These are phyloP conservation scores for Fusarium buharicum DNA, from an alignment of 2,329 filamentous ascomycete genomes.

Conservation along the genomic window DNA sequence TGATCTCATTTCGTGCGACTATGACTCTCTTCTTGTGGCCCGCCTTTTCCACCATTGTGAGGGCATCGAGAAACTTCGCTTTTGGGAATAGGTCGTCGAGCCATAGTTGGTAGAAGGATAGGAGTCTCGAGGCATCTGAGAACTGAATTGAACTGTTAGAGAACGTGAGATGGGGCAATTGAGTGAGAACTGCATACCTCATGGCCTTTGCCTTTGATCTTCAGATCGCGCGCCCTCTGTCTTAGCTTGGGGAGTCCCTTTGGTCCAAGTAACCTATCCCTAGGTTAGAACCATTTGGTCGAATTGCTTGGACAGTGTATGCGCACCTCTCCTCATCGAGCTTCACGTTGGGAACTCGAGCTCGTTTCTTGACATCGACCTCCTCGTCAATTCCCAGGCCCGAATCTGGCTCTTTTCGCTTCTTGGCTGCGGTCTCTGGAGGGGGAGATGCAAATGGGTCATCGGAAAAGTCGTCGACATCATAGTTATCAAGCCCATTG, in stretches of 20 bases:
- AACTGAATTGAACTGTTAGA: conserved; percentile 65
- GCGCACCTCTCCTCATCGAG: conserved; percentile 80
- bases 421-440: conserved; percentile 55
- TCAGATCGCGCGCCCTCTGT: conserved; percentile 75
- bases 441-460: conserved; percentile 62
- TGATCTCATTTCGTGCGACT: conserved; percentile 81
- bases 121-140: conserved; percentile 80
- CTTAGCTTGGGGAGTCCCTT: conserved; percentile 86
- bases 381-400: conserved; percentile 86
- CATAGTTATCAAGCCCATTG: conserved; percentile 78
- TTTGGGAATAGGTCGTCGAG: conserved; percentile 95
- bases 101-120: conserved; percentile 96
- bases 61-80: conserved; percentile 89
- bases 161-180: not conserved
- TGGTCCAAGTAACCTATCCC: conserved; percentile 77
- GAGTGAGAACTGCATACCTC: conserved; percentile 67
- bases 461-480: conserved; percentile 65
- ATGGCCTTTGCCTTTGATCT: conserved; percentile 92
- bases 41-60: conserved; percentile 90
- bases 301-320: not conserved
- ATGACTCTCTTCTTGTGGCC: conserved; percentile 86
- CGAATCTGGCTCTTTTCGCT: conserved; percentile 61
- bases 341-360: conserved; percentile 78
- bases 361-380: conserved; percentile 81
- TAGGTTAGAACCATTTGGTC: not conserved